Evolutionary conservation across 768 basidiomycete species (phyloP).

Genomic region (Hygrocybe punicea): DNA sequence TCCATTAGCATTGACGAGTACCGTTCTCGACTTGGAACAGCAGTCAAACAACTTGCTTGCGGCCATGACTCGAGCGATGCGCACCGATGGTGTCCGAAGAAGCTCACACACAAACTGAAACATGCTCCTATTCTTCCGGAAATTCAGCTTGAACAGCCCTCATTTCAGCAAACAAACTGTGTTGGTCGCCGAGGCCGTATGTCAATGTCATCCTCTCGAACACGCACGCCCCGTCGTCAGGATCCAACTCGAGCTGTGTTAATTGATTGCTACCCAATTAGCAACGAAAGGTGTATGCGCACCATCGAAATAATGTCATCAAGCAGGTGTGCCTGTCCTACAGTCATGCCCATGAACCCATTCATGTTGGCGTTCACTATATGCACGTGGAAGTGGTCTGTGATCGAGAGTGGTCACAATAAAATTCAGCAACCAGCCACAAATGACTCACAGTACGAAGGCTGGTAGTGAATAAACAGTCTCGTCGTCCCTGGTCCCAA

Average conservation of each 20-base stretch:
- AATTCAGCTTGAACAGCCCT: slow-evolving; percentile 23
- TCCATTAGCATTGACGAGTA: too few species aligned
- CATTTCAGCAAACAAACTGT: slow-evolving; percentile 59
- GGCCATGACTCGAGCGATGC: too few species aligned
- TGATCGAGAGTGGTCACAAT: background rate
- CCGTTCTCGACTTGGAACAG: too few species aligned
- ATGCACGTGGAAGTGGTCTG: slow-evolving; percentile 94
- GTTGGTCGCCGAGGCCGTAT: slow-evolving; percentile 80
- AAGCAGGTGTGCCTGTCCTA: slow-evolving; percentile 89
- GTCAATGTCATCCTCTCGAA: slow-evolving; percentile 73
- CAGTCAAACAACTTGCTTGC: too few species aligned
- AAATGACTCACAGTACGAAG: slow-evolving; percentile 76
- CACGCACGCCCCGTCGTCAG: slow-evolving; percentile 48
- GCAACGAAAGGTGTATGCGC: slow-evolving; percentile 11
- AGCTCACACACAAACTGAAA: too few species aligned
- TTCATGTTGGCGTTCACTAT: slow-evolving; percentile 76
- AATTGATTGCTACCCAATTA: background rate
- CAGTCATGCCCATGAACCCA: slow-evolving; percentile 65
- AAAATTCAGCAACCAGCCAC: background rate
- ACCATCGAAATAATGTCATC: slow-evolving; percentile 91
- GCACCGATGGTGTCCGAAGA: too few species aligned
- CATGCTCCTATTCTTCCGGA: background rate
- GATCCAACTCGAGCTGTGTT: slow-evolving; percentile 55
- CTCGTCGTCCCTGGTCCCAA: slow-evolving; percentile 60
- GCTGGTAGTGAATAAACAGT: slow-evolving; percentile 92